Conservation (phyloP, 2,329 filamentous ascomycete species). For the Venturia pyrina region DNA sequence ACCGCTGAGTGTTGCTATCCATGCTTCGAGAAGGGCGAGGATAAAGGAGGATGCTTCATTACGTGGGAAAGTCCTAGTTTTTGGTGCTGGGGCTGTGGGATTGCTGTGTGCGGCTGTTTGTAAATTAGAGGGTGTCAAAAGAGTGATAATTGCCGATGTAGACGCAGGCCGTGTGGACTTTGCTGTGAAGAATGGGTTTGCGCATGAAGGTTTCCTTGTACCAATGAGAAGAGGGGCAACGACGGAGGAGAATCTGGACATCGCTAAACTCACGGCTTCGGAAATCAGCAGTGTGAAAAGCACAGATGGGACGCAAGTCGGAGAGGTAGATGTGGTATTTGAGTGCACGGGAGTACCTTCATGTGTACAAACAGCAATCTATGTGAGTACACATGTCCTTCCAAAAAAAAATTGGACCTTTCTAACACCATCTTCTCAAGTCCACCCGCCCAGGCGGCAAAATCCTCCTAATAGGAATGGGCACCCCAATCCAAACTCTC, state of each 20-base stretch:
- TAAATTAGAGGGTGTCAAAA: slow-evolving; percentile 41
- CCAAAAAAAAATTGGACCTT: not conserved
- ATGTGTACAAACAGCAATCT: slow-evolving; percentile 67
- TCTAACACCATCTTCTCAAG: slow-evolving; percentile 17
- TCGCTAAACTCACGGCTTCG: slow-evolving; percentile 58
- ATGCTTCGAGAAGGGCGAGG: slow-evolving; percentile 46
- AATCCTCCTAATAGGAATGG: slow-evolving; percentile 71
- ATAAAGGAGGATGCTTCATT: slow-evolving; percentile 29
- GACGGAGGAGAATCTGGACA: slow-evolving; percentile 50
- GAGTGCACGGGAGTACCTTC: slow-evolving; percentile 69
- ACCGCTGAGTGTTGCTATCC: slow-evolving; percentile 50
- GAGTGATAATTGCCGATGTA: slow-evolving; percentile 52
- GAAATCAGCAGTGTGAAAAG: slow-evolving; percentile 42
- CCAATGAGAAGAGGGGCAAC: slow-evolving; percentile 36
- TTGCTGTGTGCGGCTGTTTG: slow-evolving; percentile 48
- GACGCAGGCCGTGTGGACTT: slow-evolving; percentile 47
- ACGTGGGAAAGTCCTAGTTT: slow-evolving; percentile 35
- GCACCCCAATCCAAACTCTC: slow-evolving; percentile 63
- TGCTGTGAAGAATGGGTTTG: slow-evolving; percentile 40
- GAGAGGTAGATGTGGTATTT: slow-evolving; percentile 52
- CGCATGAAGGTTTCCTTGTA: slow-evolving; percentile 35
- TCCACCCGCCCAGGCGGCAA: slow-evolving; percentile 59
- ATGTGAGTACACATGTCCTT: slow-evolving; percentile 29
- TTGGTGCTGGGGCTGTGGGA: slow-evolving; percentile 53
- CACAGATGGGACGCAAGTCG: not conserved